Percentiles rank a stretch among this genome's conserved stretches.
Evolutionary conservation across 495 filamentous ascomycete species (phyloP).

Genomic region (Podospora appendiculata): DNA sequence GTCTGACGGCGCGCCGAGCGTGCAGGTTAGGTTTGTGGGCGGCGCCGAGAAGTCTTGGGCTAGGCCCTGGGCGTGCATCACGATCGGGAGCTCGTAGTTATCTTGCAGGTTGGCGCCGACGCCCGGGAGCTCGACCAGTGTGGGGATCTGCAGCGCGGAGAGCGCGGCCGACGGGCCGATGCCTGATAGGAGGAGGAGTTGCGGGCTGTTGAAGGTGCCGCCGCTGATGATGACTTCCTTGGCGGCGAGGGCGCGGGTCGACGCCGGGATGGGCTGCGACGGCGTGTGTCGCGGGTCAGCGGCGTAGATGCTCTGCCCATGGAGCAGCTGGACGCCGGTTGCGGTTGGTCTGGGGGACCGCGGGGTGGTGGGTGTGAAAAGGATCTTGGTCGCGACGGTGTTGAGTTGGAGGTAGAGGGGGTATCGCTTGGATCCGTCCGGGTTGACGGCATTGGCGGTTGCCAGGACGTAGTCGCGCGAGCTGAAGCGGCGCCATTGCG

Average conservation of each 20-base stretch:
- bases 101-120: conserved; percentile 51
- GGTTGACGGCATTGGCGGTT: conserved; percentile 18
- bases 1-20: conserved; percentile 12
- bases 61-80: conserved; percentile 7
- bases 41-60: not conserved
- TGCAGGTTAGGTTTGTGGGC: conserved; percentile 9
- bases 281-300: conserved; percentile 31
- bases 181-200: conserved; percentile 48
- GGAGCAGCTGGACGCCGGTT: conserved; percentile 29
- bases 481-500: conserved; percentile 18
- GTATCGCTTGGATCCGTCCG: conserved; percentile 15
- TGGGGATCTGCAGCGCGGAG: conserved; percentile 36
- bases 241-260: conserved; percentile 11
- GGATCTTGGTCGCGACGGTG: conserved; percentile 29
- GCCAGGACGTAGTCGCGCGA: conserved; percentile 27
- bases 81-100: conserved; percentile 34
- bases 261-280: conserved; percentile 7
- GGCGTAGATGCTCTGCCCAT: conserved; percentile 28
- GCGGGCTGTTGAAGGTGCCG: conserved; percentile 50
- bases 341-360: conserved; percentile 16
- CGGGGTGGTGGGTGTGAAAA: conserved; percentile 14
- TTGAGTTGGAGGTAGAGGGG: conserved; percentile 26
- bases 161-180: conserved; percentile 46
- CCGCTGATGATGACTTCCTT: conserved; percentile 46
- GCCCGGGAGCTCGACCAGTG: conserved; percentile 40